Base-by-base conservation (phyloP, 495 filamentous ascomycete genomes). In the Lichenothelia convexa region DNA sequence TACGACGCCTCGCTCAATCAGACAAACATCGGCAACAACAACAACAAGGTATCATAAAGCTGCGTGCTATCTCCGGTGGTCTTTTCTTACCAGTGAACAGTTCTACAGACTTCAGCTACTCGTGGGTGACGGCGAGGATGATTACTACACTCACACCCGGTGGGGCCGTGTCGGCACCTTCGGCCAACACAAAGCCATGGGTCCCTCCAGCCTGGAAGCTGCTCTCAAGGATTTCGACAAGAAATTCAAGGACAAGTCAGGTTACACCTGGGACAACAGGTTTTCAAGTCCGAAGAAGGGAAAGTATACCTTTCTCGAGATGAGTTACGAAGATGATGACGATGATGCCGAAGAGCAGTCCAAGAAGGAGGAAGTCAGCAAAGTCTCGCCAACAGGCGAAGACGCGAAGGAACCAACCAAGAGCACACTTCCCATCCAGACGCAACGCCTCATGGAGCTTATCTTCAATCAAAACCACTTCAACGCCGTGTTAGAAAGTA, bases 381-480 rank as follows among this genome's bases (percentile, higher is more conserved):
- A n/a, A n/a, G n/a, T n/a, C n/a, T n/a, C n/a, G n/a, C 12, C 18
- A 21, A 21, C 12, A 34, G 38, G 36, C 21, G 32, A 45, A 5
- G 37, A 57, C 15, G 24, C 35, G 3, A 47, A 41, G 19, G 39
- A 49, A 1, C 49, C 56, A 9, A 40, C 50, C 0, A 56, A 71
- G 41, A 76, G 68, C 38, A 64, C 60, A n/a, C 56, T 91, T 5
- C 43, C 65, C 0, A 57, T 57, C 9, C 62, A 68, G 0, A 51
- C 79, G 4, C 76, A 84, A 42, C 51, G 64, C 4, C 58, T 93
- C 11, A 75, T 91, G 64, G 47, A 68, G 22, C 67, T 92, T 38
- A 87, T 93, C 40, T 93, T 93, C 65, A 86, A 89, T 46, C 59
- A 68, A 36, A 47, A 74, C 26, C 68, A 73, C 45, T 76, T 83